Evolutionary conservation across 306 rosid genomes (phyloP), one percentile per base, ranked within the genome.

Genomic region (Urtica urens): DNA sequence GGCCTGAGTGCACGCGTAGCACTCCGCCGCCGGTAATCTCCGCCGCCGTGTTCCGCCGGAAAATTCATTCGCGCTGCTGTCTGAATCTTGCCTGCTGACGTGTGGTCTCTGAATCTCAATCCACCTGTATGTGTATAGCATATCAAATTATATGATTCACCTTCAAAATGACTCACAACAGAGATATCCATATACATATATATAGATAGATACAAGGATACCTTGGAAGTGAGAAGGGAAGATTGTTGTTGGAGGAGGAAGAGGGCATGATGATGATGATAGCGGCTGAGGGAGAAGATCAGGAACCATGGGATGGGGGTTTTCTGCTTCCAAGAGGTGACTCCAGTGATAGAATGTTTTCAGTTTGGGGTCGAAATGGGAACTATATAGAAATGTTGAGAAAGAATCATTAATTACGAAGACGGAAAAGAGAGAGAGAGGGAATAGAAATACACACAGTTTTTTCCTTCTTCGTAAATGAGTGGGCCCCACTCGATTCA

Each of bases 1-100:
- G 1, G 60, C 78, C 21, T 77, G 95, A 2, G 99, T 90, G 68
- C 99, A 90, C 0, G 99, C 99, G 31, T 81, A 90, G 65, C 99
- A 90, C 59, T 90, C 95, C 42, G 71, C 76, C 3, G 68, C 52
- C 7, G 49, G 22, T 3, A 55, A 0, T 8, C 16, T 34, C 38
- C 58, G 50, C 1, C 48, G 49, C 11, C 28, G 25, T 62, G n/a
- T n/a, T n/a, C n/a, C n/a, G n/a, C n/a, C n/a, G n/a, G n/a, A n/a
- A n/a, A n/a, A n/a, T 31, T 6, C 23, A 55, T 1, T 68, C 68
- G 15, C 49, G 57, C 59, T 9, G 61, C 2, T 1, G 30, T 14
- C 62, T 51, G 27, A n/a, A 17, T 0, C 44, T 35, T 29, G 23
- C 51, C 31, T 49, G 63, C 15, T n/a, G n/a, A n/a, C n/a, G n/a